Evolutionary conservation across 805 yeast species (phyloP).

Genomic region (Lachancea waltii): DNA sequence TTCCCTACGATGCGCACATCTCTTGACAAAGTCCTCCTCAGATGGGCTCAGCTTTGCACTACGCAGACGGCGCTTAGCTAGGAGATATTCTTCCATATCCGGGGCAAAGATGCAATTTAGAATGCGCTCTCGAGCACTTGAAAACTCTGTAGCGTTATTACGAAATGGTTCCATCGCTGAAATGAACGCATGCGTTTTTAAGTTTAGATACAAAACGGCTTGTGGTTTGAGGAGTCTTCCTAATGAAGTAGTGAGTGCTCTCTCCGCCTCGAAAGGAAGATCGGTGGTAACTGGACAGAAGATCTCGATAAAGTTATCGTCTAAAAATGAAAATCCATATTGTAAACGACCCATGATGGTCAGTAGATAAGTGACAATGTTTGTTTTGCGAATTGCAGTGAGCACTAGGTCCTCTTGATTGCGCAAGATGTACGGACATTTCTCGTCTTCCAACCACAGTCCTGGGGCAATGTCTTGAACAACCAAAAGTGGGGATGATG

Average conservation of each 20-base stretch:
- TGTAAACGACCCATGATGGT: slow-evolving; percentile 81
- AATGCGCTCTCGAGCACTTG: slow-evolving; percentile 52
- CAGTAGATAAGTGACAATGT: slow-evolving; percentile 80
- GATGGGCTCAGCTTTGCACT: slow-evolving; percentile 50
- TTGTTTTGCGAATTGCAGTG: slow-evolving; percentile 68
- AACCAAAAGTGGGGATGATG: slow-evolving; percentile 64
- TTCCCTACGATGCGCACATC: slow-evolving; percentile 68
- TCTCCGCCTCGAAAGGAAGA: slow-evolving; percentile 7
- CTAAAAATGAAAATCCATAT: slow-evolving; percentile 79
- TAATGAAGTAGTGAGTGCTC: slow-evolving; percentile 8
- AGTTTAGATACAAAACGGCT: slow-evolving; percentile 70
- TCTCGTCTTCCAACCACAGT: slow-evolving; percentile 56
- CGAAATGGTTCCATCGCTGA: slow-evolving; percentile 58
- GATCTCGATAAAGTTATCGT: slow-evolving; percentile 77
- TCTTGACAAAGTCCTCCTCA: slow-evolving; percentile 69
- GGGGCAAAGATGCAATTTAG: slow-evolving; percentile 71
- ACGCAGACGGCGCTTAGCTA: slow-evolving; percentile 15
- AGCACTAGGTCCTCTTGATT: slow-evolving; percentile 45
- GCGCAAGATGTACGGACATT: slow-evolving; percentile 50
- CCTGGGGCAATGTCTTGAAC: slow-evolving; percentile 68
- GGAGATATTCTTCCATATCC: slow-evolving; percentile 41
- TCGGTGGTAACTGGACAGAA: slow-evolving; percentile 59
- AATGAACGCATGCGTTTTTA: slow-evolving; percentile 92
- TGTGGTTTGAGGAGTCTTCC: slow-evolving; percentile 71
- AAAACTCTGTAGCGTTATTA: slow-evolving; percentile 10